phyloP scores from a whole-genome alignment of 208 protist genomes.

The Cochliopodium minus region DNA sequence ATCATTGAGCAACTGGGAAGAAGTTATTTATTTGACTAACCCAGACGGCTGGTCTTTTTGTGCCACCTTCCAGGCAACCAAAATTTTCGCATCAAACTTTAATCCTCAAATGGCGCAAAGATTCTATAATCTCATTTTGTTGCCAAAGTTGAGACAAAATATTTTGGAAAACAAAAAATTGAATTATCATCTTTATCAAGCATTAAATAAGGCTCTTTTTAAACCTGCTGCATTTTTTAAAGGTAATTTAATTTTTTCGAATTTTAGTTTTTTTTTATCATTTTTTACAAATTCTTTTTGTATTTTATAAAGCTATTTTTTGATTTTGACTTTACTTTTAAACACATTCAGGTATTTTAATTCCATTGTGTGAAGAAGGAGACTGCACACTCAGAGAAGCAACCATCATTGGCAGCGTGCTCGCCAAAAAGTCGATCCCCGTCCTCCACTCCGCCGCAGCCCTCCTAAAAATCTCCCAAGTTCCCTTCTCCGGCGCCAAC shows the following conservation, averaged over 20 bases:
- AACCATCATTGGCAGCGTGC: conserved; percentile 68
- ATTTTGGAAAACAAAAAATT: conserved; percentile 58
- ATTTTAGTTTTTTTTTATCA: too few species aligned
- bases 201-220: conserved; percentile 88
- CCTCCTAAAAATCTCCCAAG: conserved; percentile 72
- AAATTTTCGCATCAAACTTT: conserved; percentile 84
- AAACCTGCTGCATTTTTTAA: conserved; percentile 97
- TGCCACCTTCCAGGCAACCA: conserved; percentile 76
- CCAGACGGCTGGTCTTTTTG: conserved; percentile 82
- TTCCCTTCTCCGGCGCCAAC: conserved; percentile 64
- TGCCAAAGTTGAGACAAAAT: conserved; percentile 72
- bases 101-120: conserved; percentile 87
- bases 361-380: conserved; percentile 79
- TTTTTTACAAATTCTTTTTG: too few species aligned
- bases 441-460: conserved; percentile 59
- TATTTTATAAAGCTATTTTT: too few species aligned
- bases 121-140: conserved; percentile 87
- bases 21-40: conserved; percentile 81
- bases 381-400: conserved; percentile 81
- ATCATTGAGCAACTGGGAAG: conserved; percentile 86
- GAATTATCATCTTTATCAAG: conserved; percentile 92
- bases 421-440: conserved; percentile 70
- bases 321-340: too few species aligned
- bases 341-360: too few species aligned
- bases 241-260: too few species aligned